A percentile compares a stretch with the other conserved stretches of the same genome.
Evolutionary conservation across 2,329 filamentous ascomycete species (phyloP).

Genomic region (Fusarium sp.): DNA sequence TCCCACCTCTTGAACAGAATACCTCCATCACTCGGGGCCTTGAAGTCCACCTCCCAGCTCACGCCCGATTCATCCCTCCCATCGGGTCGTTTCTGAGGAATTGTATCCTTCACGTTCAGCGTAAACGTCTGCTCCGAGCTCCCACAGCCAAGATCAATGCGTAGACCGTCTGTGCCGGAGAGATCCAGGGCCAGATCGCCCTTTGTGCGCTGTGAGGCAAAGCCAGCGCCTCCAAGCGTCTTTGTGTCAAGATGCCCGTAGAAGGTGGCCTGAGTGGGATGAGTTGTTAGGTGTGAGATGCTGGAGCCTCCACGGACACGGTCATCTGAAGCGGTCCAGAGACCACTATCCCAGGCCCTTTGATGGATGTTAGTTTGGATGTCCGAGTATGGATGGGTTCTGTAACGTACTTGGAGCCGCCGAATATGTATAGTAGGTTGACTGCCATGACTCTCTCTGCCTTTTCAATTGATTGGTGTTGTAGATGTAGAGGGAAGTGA

Average conservation of each 20-base stretch:
- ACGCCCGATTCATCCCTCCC: constrained; percentile 79
- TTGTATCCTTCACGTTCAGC: constrained; percentile 78
- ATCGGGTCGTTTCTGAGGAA: constrained; percentile 68
- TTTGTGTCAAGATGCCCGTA: constrained; percentile 78
- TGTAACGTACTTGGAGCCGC: constrained; percentile 54
- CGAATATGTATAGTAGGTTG: constrained; percentile 55
- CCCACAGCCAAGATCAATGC: constrained; percentile 63
- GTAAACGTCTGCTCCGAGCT: constrained; percentile 77
- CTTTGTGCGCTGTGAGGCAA: constrained; percentile 81
- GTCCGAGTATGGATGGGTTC: background rate
- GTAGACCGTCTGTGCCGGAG: constrained; percentile 71
- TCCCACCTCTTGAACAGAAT: constrained; percentile 72
- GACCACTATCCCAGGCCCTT: constrained; percentile 69
- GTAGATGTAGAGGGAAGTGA: background rate
- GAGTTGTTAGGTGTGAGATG: constrained; percentile 61
- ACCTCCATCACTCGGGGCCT: constrained; percentile 47
- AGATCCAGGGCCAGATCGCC: constrained; percentile 74
- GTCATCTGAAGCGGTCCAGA: constrained; percentile 81
- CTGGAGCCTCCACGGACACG: constrained; percentile 81
- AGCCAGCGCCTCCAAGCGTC: constrained; percentile 83
- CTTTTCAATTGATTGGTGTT: background rate
- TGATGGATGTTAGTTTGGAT: constrained; percentile 14
- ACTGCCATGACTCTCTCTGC: constrained; percentile 28
- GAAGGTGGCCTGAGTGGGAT: constrained; percentile 66
- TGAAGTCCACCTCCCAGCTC: constrained; percentile 81